phyloP scores from a whole-genome alignment of 768 basidiomycete species.

The Tylopilus sp. region DNA sequence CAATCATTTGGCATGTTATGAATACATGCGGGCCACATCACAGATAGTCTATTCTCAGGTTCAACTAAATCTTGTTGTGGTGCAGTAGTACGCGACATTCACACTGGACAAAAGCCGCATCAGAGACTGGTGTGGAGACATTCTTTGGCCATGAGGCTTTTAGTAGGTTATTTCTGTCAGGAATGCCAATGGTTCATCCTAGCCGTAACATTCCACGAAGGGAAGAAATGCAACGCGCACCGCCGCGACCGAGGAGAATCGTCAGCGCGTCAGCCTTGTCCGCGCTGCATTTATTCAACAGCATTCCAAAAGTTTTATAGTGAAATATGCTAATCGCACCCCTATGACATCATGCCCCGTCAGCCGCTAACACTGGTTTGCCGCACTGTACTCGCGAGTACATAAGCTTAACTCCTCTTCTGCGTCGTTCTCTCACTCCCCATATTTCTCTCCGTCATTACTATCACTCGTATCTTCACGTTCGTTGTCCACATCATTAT shows the following conservation, averaged over 20 bases:
- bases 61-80: too few relatives aligned
- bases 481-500: conserved; percentile 28
- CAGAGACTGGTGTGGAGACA: too few relatives aligned
- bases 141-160: too few relatives aligned
- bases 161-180: too few relatives aligned
- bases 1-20: too few relatives aligned
- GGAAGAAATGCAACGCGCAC: neutral
- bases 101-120: too few relatives aligned
- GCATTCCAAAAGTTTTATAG: conserved; percentile 3
- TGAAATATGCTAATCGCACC: neutral
- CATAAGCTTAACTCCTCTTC: conserved; percentile 16
- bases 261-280: too few relatives aligned
- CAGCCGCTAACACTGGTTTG: conserved; percentile 12
- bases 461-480: conserved; percentile 18
- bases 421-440: conserved; percentile 1
- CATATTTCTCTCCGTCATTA: conserved; percentile 9
- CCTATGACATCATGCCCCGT: conserved; percentile 17
- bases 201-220: neutral
- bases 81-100: too few relatives aligned
- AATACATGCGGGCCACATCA: too few relatives aligned
- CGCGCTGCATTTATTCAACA: neutral
- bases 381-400: conserved; percentile 7
- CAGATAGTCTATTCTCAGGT: too few relatives aligned
- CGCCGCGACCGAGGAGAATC: too few relatives aligned
- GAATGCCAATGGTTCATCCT: too few relatives aligned